A percentile compares a stretch with the other conserved stretches of the same genome.
Conservation (phyloP, 1,139 yeast genomes). For the Taphrina deformans region DNA sequence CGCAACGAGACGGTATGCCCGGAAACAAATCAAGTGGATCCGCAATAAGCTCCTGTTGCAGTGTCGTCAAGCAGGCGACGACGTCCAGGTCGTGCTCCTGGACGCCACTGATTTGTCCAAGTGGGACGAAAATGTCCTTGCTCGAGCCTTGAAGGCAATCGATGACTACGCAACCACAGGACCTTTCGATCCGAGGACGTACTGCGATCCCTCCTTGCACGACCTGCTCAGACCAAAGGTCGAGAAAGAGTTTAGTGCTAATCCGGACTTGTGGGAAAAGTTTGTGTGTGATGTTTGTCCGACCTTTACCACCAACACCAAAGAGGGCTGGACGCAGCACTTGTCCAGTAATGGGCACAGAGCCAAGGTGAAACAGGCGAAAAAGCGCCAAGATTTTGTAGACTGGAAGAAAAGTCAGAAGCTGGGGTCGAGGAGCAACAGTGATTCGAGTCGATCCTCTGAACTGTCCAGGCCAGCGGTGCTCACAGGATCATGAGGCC, state of each 20-base stretch:
- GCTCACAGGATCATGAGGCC: background rate
- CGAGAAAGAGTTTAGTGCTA: constrained; percentile 42
- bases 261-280: constrained; percentile 64
- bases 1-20: constrained; percentile 83
- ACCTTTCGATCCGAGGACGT: constrained; percentile 47
- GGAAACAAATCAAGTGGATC: constrained; percentile 91
- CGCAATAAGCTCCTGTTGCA: constrained; percentile 67
- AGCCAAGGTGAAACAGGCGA: constrained; percentile 41
- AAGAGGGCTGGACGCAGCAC: constrained; percentile 69
- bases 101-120: constrained; percentile 69
- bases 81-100: constrained; percentile 59
- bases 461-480: background rate
- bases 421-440: background rate
- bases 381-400: constrained; percentile 34
- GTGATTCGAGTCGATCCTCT: background rate
- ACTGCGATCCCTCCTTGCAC: constrained; percentile 43
- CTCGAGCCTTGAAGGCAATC: constrained; percentile 58
- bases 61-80: constrained; percentile 52
- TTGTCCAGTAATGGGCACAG: constrained; percentile 64
- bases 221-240: constrained; percentile 45
- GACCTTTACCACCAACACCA: constrained; percentile 71
- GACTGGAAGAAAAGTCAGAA: constrained; percentile 9
- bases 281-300: constrained; percentile 65
- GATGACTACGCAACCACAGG: constrained; percentile 40
- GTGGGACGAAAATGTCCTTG: constrained; percentile 62